Evolutionary conservation across 176 grass and related monocot species (phyloP), one percentile per base, ranked within the genome.

Genomic region (Ensete ventricosum): DNA sequence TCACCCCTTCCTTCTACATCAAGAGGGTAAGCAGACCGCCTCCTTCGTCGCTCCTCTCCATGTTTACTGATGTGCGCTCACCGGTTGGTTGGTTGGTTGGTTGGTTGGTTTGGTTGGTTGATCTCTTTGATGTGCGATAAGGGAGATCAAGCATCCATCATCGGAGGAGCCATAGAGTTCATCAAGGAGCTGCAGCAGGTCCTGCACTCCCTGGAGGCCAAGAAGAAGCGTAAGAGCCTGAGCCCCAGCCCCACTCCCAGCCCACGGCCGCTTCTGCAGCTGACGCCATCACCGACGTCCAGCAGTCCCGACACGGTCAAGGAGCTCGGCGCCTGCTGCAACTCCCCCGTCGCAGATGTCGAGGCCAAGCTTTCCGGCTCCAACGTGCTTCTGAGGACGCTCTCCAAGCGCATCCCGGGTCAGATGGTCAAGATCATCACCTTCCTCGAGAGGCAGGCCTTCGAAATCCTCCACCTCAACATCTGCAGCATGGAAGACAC

Each of bases 401-500:
- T 99, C 19, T 99, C 95, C 54, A 83, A 88, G 9, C 88, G 95
- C 0, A 62, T 85, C 29, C 82, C 90, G 0, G 90, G 90, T 0
- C 94, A 98, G 50, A 83, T 86, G 13, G 34, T 85, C 59, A 87
- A 54, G 81, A 89, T 99, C 50, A 79, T 91, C 50, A 81, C 78
- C 27, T 57, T 86, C 64, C 86, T 99, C 10, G 90, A 99, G 77
- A 81, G 52, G 11, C 79, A 91, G 21, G 80, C 93, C 53, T 86
- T 98, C 11, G 86, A 98, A 80, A 84, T 93, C 62, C 84, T 98
- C 74, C 95, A 99, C 62, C 83, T 94, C 69, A 99, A 99, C 75
- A 94, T 99, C 72, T 94, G 88, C 78, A 91, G 88, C 90, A 99
- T 85, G 88, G 90, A 99, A 2, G 90, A 99, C 77, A 91, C 90